A percentile compares a stretch with the other conserved stretches of the same genome.
Evolutionary conservation across 139 green algal species (phyloP).

Genomic region (Ostreobium quekettii): DNA sequence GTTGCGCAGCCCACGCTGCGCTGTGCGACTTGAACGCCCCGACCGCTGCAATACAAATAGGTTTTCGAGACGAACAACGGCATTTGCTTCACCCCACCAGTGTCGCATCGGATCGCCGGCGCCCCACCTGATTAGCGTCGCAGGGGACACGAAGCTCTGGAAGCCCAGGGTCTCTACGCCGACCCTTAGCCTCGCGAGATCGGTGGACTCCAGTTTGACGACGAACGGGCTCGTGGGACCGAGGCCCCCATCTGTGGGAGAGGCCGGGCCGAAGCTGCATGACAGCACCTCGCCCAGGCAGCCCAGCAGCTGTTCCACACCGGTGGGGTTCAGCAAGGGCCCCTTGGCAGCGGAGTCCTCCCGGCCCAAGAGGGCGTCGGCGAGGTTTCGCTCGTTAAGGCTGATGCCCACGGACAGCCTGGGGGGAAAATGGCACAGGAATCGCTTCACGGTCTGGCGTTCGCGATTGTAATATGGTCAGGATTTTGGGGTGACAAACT

Average conservation of each 20-base stretch:
- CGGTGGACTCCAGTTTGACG: neutral
- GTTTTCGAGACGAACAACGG: neutral
- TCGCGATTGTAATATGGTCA: no score
- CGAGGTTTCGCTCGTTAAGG: neutral
- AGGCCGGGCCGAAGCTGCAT: no score
- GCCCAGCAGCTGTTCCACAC: neutral
- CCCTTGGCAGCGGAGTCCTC: neutral
- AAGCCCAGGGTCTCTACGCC: slow-evolving; percentile 7
- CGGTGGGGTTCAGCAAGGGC: neutral
- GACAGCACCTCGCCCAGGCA: neutral
- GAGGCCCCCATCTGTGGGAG: no score
- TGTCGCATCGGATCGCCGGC: neutral
- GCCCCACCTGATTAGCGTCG: slow-evolving; percentile 3
- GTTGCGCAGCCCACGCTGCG: no score
- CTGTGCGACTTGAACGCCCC: no score
- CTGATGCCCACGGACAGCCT: neutral
- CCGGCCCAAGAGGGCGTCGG: neutral
- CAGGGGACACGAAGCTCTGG: slow-evolving; percentile 15
- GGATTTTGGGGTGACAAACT: no score
- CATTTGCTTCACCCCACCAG: neutral
- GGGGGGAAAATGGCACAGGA: no score
- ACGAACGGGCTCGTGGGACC: neutral
- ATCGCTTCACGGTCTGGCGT: no score
- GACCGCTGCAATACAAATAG: neutral
- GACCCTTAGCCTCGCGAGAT: neutral